phyloP scores from a whole-genome alignment of 371 early-diverging fungal genomes.

The Massospora cicadina region DNA sequence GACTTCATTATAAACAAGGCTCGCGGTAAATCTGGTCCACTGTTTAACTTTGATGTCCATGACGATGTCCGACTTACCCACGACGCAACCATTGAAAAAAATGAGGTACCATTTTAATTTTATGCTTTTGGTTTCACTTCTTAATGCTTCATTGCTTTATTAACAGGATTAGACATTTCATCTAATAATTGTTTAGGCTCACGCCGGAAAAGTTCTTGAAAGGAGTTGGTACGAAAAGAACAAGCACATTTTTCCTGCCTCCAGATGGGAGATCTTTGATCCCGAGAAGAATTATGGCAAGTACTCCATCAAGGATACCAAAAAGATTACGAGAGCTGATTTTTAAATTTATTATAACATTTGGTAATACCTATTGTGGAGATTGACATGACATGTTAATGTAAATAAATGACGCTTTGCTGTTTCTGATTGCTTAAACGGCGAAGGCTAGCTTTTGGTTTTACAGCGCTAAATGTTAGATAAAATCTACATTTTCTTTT shows the following conservation, averaged over 20 bases:
- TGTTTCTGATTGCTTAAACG: too few species aligned
- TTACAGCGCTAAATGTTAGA: too few species aligned
- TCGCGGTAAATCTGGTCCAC: conserved; percentile 87
- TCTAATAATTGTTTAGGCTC: conserved; percentile 31
- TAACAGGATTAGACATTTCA: not conserved
- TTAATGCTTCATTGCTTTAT: too few species aligned
- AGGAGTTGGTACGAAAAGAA: conserved; percentile 87
- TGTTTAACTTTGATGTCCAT: conserved; percentile 85
- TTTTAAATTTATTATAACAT: too few species aligned
- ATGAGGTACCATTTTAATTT: conserved; percentile 34
- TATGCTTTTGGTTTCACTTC: too few species aligned
- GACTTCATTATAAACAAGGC: conserved; percentile 91
- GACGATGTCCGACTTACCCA: conserved; percentile 78
- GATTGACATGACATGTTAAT: too few species aligned
- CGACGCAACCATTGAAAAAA: conserved; percentile 77
- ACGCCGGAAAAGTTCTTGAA: conserved; percentile 89
- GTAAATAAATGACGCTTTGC: too few species aligned
- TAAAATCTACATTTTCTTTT: too few species aligned
- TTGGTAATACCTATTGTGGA: too few species aligned
- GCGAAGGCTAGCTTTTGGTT: too few species aligned
- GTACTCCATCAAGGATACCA: conserved; percentile 44
- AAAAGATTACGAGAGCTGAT: too few species aligned
- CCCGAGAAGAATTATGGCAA: conserved; percentile 75
- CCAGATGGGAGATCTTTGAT: conserved; percentile 87
- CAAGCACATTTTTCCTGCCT: conserved; percentile 92